Evolutionary conservation across 2,329 filamentous ascomycete species (phyloP).

Genomic region (Aspergillus glaucus): DNA sequence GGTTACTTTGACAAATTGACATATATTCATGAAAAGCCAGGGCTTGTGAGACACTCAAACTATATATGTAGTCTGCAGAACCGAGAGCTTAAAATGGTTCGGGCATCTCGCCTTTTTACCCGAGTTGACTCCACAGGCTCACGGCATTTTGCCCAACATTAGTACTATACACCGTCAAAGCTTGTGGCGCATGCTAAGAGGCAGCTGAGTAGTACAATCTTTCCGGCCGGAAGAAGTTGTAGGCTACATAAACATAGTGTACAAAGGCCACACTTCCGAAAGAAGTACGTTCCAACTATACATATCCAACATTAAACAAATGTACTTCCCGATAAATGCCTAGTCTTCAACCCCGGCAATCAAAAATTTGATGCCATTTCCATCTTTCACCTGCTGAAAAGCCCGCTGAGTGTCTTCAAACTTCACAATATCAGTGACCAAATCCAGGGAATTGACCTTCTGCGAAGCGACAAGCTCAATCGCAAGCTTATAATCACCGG

Average conservation of each 20-base stretch:
- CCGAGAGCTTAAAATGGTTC: background rate
- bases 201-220: too few species aligned
- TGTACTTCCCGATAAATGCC: too few species aligned
- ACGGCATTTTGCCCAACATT: background rate
- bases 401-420: slow-evolving; percentile 64
- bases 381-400: slow-evolving; percentile 4
- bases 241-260: too few species aligned
- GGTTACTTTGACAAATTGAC: background rate
- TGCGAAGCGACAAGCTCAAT: slow-evolving; percentile 64
- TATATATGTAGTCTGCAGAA: background rate
- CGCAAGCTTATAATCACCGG: slow-evolving; percentile 72
- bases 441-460: slow-evolving; percentile 61
- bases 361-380: background rate
- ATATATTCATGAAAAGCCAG: too few species aligned
- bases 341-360: background rate
- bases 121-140: background rate
- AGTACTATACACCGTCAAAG: background rate
- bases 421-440: slow-evolving; percentile 65
- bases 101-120: background rate
- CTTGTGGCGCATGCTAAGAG: background rate
- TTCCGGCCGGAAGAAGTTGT: too few species aligned
- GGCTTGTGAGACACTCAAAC: too few species aligned
- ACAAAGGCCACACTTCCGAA: too few species aligned
- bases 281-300: too few species aligned
- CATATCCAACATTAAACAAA: too few species aligned